Conservation (phyloP, 345 rosid species). For the Syzygium aromaticum region DNA sequence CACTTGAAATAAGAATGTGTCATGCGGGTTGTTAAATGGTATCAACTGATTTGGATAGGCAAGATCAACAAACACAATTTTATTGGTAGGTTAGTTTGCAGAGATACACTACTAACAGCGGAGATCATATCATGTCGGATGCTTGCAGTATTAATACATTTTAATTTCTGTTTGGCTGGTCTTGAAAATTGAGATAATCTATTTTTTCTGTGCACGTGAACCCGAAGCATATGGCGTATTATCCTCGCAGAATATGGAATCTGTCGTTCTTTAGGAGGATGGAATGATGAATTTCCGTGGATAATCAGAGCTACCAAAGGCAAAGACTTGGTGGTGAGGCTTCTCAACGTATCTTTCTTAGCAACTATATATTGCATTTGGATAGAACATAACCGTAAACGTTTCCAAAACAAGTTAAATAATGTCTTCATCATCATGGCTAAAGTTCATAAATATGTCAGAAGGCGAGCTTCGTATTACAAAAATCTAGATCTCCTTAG, state of each 20-base stretch:
- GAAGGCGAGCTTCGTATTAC: not conserved
- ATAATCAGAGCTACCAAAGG: not conserved
- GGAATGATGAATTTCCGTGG: not conserved
- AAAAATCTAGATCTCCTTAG: not conserved
- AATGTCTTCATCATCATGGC: not conserved
- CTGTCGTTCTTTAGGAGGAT: not conserved
- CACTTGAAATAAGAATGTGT: not conserved
- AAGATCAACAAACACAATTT: not conserved
- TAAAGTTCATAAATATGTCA: not conserved
- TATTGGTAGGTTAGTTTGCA: too few relatives aligned
- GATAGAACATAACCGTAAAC: not conserved
- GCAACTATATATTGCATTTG: not conserved
- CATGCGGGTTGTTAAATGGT: not conserved
- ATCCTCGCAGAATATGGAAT: not conserved
- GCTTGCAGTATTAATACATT: too few relatives aligned
- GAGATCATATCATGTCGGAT: not conserved
- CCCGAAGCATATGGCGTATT: not conserved
- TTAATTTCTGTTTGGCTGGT: not conserved
- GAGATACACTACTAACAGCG: fast-evolving
- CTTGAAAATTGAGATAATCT: too few relatives aligned
- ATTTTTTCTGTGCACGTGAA: not conserved
- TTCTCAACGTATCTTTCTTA: not conserved
- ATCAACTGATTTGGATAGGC: not conserved
- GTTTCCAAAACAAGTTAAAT: not conserved
- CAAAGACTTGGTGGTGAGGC: not conserved